These are phyloP conservation scores for Angophora floribunda DNA, from an alignment of 345 rosid genomes.

Conservation along the genomic window DNA sequence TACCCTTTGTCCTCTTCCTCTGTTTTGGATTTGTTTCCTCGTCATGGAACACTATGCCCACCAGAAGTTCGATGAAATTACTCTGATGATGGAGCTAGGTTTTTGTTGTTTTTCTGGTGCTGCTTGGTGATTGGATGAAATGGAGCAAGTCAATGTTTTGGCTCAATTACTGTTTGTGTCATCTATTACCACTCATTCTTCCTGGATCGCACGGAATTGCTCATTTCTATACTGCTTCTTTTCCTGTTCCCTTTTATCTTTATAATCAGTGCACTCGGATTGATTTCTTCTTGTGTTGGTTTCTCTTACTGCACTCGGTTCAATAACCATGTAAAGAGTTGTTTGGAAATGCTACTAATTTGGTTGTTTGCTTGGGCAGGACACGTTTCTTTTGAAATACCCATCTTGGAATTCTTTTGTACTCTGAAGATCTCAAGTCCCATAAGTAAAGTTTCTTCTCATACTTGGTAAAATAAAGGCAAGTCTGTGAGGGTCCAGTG, in stretches of 20 bases:
- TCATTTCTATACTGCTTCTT: not conserved
- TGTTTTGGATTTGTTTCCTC: rapidly evolving
- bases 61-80: no score
- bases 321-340: not conserved
- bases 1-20: no score
- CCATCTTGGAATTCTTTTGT: rapidly evolving
- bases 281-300: not conserved
- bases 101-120: no score
- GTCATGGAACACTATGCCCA: no score
- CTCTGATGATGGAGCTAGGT: no score
- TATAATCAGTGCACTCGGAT: not conserved
- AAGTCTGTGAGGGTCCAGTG: not conserved
- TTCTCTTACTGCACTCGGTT: not conserved
- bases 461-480: not conserved
- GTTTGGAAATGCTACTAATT: not conserved
- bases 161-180: rapidly evolving
- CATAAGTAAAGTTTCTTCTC: not conserved
- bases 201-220: not conserved
- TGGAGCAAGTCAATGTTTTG: no score
- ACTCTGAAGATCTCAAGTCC: not conserved
- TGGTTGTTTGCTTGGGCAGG: conserved; percentile 20
- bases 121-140: no score
- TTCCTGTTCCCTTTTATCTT: not conserved
- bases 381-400: not conserved
- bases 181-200: not conserved